These are phyloP conservation scores for Dothistroma septosporum DNA, from an alignment of 2,329 filamentous ascomycete species.

Conservation along the genomic window DNA sequence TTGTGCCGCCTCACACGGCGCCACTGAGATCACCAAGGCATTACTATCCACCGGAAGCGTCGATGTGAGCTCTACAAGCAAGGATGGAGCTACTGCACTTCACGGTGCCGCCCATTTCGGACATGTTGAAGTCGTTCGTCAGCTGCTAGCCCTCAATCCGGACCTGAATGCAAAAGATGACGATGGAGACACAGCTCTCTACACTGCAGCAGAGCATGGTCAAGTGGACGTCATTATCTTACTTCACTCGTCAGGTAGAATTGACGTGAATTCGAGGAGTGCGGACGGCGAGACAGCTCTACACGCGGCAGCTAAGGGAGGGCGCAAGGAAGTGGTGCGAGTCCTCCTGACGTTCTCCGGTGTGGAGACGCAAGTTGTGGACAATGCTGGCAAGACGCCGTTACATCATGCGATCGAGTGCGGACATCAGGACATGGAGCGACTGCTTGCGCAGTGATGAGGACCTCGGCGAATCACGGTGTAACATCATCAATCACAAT, in stretches of 20 bases:
- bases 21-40: background rate
- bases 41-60: background rate
- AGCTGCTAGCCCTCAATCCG: background rate
- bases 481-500: background rate
- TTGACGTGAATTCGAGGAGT: background rate
- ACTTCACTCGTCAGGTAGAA: background rate
- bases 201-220: background rate
- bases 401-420: background rate
- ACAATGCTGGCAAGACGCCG: background rate
- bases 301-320: background rate
- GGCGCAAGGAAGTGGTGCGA: background rate
- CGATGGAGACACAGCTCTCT: background rate
- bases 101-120: background rate
- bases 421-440: background rate
- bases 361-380: background rate
- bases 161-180: background rate
- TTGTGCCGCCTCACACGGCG: constrained; percentile 7
- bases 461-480: background rate
- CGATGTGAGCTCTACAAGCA: background rate
- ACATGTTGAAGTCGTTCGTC: background rate
- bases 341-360: background rate
- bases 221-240: background rate
- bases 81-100: constrained; percentile 1
- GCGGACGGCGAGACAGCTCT: background rate
- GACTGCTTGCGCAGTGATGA: background rate